These are phyloP conservation scores for Aspergillus sp. DNA, from an alignment of 2,329 filamentous ascomycete genomes.

Conservation along the genomic window DNA sequence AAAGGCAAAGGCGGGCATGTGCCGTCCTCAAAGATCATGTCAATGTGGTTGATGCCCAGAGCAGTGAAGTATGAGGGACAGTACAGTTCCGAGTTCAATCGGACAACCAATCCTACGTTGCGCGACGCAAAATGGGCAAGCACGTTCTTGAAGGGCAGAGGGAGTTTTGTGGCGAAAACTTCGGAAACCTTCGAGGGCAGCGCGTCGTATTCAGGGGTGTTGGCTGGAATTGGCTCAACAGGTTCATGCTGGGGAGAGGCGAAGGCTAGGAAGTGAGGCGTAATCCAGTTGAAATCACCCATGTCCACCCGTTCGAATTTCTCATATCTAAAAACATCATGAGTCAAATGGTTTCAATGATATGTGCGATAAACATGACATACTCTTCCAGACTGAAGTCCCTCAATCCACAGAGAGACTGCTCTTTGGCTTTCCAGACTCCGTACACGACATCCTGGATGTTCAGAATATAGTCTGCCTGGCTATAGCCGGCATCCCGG, in stretches of 20 bases:
- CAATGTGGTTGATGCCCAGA: constrained; percentile 88
- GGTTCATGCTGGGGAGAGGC: constrained; percentile 88
- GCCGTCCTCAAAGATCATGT: constrained; percentile 99
- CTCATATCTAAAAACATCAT: constrained; percentile 67
- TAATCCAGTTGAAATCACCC: constrained; percentile 99
- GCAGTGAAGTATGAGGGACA: constrained; percentile 96
- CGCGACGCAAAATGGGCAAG: constrained; percentile 82
- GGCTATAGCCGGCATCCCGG: constrained; percentile 95
- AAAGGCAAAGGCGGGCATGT: constrained; percentile 86
- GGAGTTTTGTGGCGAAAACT: constrained; percentile 69
- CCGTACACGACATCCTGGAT: constrained; percentile 98
- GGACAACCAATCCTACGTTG: constrained; percentile 89
- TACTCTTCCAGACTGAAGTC: constrained; percentile 92
- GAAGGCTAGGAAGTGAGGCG: constrained; percentile 91
- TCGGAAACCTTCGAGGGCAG: constrained; percentile 75
- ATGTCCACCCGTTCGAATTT: constrained; percentile 93
- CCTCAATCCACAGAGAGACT: constrained; percentile 84
- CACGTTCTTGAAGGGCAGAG: constrained; percentile 92
- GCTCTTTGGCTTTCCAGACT: constrained; percentile 98
- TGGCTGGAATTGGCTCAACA: constrained; percentile 67
- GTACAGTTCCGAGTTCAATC: constrained; percentile 93
- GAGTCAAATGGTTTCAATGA: constrained; percentile 1
- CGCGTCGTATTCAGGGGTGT: constrained; percentile 69
- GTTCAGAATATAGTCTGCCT: constrained; percentile 92
- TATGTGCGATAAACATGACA: constrained; percentile 25